phyloP scores from a whole-genome alignment of 306 rosid species.

The Quercus suber region DNA sequence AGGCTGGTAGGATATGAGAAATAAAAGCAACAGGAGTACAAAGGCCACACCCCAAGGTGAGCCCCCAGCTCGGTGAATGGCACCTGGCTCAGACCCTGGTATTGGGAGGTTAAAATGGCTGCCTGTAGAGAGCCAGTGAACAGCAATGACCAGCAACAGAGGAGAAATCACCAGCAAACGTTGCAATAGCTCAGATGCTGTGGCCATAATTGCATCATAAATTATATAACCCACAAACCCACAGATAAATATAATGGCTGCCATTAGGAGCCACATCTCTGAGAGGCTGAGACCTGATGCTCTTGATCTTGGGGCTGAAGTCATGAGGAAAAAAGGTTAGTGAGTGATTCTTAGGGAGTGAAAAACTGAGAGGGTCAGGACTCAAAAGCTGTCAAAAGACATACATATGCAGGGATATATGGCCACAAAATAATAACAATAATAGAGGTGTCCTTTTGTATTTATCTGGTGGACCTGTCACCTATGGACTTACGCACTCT shows the following conservation, averaged over 20 bases:
- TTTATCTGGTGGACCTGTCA: conserved; percentile 9
- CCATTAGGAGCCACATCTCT: conserved; percentile 49
- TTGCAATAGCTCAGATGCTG: conserved; percentile 64
- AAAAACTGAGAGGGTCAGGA: not conserved
- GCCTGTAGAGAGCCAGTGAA: conserved; percentile 73
- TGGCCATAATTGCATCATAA: conserved; percentile 61
- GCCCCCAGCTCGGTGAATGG: conserved; percentile 69
- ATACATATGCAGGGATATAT: not conserved
- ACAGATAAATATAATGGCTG: conserved; percentile 28
- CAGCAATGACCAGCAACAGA: conserved; percentile 51
- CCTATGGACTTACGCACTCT: not conserved
- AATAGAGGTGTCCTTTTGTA: conserved; percentile 12
- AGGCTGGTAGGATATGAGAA: conserved; percentile 71
- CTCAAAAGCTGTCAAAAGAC: not conserved
- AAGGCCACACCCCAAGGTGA: conserved; percentile 82
- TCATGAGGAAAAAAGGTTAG: conserved; percentile 23
- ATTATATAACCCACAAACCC: conserved; percentile 48
- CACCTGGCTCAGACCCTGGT: conserved; percentile 70
- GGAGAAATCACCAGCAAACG: conserved; percentile 69
- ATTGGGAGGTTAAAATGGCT: conserved; percentile 51
- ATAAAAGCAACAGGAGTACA: conserved; percentile 42
- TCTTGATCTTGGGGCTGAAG: conserved; percentile 36
- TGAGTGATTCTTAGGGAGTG: conserved; percentile 2
- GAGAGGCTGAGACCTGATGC: conserved; percentile 41
- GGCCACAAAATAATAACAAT: not conserved